Base-by-base conservation (phyloP, 306 rosid species). In the Sphenostylis stenocarpa region DNA sequence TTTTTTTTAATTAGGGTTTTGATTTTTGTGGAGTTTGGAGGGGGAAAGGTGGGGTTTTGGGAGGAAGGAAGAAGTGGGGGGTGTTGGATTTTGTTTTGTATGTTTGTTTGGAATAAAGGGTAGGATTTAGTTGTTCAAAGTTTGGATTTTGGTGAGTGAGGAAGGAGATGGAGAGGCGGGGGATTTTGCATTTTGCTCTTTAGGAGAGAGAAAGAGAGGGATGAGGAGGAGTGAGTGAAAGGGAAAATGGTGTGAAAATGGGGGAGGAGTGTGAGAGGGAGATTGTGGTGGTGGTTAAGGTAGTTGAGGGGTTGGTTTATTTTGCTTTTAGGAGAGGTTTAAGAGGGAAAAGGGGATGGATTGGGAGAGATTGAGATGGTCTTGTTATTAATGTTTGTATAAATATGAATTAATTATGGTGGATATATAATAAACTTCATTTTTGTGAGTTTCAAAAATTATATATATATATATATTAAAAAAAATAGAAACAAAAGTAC, bases 251-350 rank as follows among this genome's bases (percentile, higher is more conserved):
- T 44, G 47, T 6, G 39, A 51, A 39, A 31, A 63, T 20, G 75
- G 16, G 57, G 67, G 65, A 52, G 43, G 65, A 64, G 61, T 49
- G 26, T n/a, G 26, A 62, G 77, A 56, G 67, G 23, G 26, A 72
- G 76, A 63, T 17, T 57, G 79, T 80, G 85, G 76, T 79, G 88
- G 85, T 84, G 47, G 92, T 86, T 88, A 88, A 74, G 65, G 85
- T 81, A 1, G 80, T 82, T 82, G 83, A 83, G 63, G 65, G 77
- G 76, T 65, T 72, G 80, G 63, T 80, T 68, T 71, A 41, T 69
- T 53, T 84, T 79, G 73, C 80, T 58, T 81, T 70, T 56, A 82
- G 56, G 57, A 79, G 70, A 29, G 81, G 66, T 33, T 85, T 83
- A 33, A 81, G 84, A 72, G 80, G 61, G 77, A 75, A 57, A 60